phyloP scores from a whole-genome alignment of 495 filamentous ascomycete species.

The Pseudomonodictys pantanalensis region DNA sequence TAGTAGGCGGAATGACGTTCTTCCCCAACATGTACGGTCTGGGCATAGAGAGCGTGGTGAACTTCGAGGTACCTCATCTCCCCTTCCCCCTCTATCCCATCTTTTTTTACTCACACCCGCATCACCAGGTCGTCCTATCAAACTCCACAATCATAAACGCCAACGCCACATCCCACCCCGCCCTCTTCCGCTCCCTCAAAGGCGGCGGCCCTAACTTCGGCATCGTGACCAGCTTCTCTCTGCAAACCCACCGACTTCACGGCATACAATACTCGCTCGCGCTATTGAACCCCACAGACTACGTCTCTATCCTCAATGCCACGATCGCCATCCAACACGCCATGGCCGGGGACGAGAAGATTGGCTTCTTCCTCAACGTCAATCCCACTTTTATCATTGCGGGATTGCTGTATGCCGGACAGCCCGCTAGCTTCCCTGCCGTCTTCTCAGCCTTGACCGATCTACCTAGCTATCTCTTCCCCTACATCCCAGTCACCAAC shows the following conservation, averaged over 20 bases:
- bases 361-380: conserved; percentile 21
- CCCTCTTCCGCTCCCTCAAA: conserved; percentile 21
- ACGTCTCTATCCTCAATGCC: conserved; percentile 8
- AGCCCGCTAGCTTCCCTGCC: background rate
- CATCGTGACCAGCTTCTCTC: conserved; percentile 20
- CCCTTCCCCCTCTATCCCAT: background rate
- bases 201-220: conserved; percentile 26
- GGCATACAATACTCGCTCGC: conserved; percentile 4
- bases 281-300: background rate
- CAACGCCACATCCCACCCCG: conserved; percentile 6
- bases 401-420: conserved; percentile 14
- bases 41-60: conserved; percentile 13
- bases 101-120: background rate
- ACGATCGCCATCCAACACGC: background rate
- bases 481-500: conserved; percentile 7
- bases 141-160: conserved; percentile 16
- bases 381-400: conserved; percentile 4
- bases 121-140: conserved; percentile 12
- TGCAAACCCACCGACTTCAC: conserved; percentile 7
- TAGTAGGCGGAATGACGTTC: conserved; percentile 13
- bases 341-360: conserved; percentile 14
- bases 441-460: conserved; percentile 13
- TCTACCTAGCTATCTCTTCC: background rate
- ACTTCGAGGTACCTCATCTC: conserved; percentile 8
- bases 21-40: conserved; percentile 17